phyloP scores from a whole-genome alignment of 108 stramenopile genomes.

The Poteriospumella lacustris region DNA sequence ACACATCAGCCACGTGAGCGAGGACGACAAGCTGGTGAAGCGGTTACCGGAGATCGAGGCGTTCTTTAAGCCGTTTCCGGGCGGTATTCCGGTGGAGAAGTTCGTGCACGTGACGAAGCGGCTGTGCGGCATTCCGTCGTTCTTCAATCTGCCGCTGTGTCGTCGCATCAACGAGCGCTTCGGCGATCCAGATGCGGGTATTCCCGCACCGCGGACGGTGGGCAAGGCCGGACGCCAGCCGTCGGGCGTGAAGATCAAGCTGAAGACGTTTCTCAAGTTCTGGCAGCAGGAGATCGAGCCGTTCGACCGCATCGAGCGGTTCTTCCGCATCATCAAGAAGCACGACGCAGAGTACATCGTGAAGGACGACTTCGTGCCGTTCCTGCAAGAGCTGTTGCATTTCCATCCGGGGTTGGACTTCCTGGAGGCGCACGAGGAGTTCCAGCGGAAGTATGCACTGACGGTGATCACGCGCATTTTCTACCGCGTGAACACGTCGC shows the following conservation, averaged over 20 bases:
- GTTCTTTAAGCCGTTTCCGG: too few species aligned
- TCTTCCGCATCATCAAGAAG: conserved; percentile 81
- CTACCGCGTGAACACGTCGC: conserved; percentile 72
- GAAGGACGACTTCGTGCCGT: conserved; percentile 84
- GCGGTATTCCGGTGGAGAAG: too few species aligned
- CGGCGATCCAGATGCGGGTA: too few species aligned
- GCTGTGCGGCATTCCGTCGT: conserved; percentile 80
- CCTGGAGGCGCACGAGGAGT: conserved; percentile 80
- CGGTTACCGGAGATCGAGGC: too few species aligned
- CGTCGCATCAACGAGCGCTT: too few species aligned
- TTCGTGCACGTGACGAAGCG: conserved; percentile 86
- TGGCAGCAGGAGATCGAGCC: conserved; percentile 82
- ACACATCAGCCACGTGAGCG: too few species aligned
- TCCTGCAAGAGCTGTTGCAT: conserved; percentile 75
- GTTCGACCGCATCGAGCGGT: conserved; percentile 74
- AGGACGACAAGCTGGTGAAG: too few species aligned
- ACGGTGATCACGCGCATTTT: conserved; percentile 93
- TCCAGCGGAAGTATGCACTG: conserved; percentile 91
- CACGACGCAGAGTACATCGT: conserved; percentile 67
- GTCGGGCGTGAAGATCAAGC: not conserved
- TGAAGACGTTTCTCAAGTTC: conserved; percentile 67
- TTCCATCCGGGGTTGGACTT: conserved; percentile 80
- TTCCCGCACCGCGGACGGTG: too few species aligned
- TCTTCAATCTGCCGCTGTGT: conserved; percentile 80
- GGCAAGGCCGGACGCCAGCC: too few species aligned